Conservation (phyloP, 306 rosid genomes). For the Sindora glabra region DNA sequence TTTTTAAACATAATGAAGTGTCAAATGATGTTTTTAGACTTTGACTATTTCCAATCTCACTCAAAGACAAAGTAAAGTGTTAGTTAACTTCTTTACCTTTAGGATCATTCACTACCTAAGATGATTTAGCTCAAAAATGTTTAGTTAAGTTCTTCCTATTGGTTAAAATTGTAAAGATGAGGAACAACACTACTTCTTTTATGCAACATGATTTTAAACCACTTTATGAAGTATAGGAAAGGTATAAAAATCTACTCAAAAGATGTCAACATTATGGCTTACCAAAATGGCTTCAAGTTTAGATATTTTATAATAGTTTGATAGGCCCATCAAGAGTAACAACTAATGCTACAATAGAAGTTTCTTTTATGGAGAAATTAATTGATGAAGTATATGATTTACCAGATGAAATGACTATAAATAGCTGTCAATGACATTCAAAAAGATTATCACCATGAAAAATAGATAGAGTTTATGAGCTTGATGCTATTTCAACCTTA, state of each 20-base stretch:
- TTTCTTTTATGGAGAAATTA: neutral
- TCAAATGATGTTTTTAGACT: neutral
- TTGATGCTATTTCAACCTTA: too few relatives aligned
- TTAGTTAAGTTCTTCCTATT: too few relatives aligned
- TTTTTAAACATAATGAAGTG: neutral
- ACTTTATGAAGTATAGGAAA: too few relatives aligned
- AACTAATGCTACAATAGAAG: neutral
- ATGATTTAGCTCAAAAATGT: too few relatives aligned
- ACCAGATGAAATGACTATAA: neutral
- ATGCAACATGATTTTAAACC: too few relatives aligned
- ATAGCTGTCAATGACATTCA: neutral
- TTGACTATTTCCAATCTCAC: neutral
- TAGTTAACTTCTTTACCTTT: neutral
- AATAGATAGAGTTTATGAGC: neutral
- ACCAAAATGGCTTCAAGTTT: neutral
- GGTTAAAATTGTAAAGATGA: too few relatives aligned
- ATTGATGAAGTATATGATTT: neutral
- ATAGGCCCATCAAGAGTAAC: neutral
- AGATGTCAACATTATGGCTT: neutral
- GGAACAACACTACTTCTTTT: too few relatives aligned
- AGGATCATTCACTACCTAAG: neutral
- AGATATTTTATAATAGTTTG: too few relatives aligned
- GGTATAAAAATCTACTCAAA: neutral
- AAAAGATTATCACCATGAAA: neutral
- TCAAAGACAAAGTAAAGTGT: neutral